Evolutionary conservation across 2,329 filamentous ascomycete genomes (phyloP), one percentile per base, ranked within the genome.

Genomic region (Nemania sp.): DNA sequence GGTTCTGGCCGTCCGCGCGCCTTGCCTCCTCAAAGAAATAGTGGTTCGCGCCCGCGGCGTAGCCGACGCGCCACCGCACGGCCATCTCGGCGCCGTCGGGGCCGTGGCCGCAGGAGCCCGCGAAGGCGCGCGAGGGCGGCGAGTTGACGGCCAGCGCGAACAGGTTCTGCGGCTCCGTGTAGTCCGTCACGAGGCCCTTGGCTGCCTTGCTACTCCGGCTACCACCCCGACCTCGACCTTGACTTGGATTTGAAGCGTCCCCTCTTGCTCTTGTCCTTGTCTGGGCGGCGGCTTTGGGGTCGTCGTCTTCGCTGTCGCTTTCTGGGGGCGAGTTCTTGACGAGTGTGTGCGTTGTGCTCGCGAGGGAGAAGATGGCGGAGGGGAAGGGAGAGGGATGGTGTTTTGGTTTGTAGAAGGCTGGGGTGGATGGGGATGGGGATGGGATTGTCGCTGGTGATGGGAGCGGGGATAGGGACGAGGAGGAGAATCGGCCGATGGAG

Each of bases 141-240:
- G 76, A 77, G 75, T 93, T 93, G 60, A 94, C 83, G 1, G 91
- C 90, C 0, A 94, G 79, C 0, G 89, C 83, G 73, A 94, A 94
- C 1, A 94, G 80, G 75, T 94, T 94, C 62, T 90, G 88, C 0
- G 92, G 91, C 74, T 95, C 92, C 0, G 89, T 92, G 75, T 92
- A 94, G 80, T 95, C 93, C 0, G 91, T 94, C 7, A 95, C 87
- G 24, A 93, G 85, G 18, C 74, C 74, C 45, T 62, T 67, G 10
- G 66, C 69, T 3, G 59, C 59, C 29, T 64, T 69, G 38, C 29
- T 15, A 43, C 38, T 11, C 7, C 15, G 26, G 15, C 11, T 24
- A n/a, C 29, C 52, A n/a, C n/a, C n/a, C n/a, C n/a, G n/a, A n/a
- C n/a, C n/a, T n/a, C n/a, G n/a, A n/a, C n/a, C n/a, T n/a, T n/a